Percentiles rank a stretch among this genome's conserved stretches.
Evolutionary conservation across 331 rosid genomes (phyloP).

Genomic region (Quercus lobata): DNA sequence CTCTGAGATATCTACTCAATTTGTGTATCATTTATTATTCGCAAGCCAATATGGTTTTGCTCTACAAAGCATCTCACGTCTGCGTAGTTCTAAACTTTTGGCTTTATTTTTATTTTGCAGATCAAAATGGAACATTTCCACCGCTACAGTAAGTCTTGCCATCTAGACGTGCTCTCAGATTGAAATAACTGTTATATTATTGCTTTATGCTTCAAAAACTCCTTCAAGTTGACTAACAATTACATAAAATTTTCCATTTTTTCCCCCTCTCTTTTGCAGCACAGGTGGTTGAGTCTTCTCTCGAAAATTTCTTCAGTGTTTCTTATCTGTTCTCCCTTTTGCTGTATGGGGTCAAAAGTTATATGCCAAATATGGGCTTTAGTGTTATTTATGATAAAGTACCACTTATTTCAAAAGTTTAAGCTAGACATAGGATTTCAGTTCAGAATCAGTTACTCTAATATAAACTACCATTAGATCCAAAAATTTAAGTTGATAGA

Average conservation of each 20-base stretch:
- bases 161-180: background rate
- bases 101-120: too few relatives aligned
- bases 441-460: too few relatives aligned
- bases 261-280: constrained; percentile 53
- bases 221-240: constrained; percentile 16
- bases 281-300: constrained; percentile 54
- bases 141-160: too few relatives aligned
- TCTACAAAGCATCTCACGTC: background rate
- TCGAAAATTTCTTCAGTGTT: constrained; percentile 5
- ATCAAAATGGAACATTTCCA: too few relatives aligned
- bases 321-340: constrained; percentile 11
- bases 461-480: too few relatives aligned
- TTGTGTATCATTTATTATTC: constrained; percentile 6
- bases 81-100: too few relatives aligned
- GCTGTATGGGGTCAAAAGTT: background rate
- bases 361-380: constrained; percentile 16
- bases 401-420: too few relatives aligned
- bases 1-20: constrained; percentile 3
- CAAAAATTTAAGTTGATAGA: too few relatives aligned
- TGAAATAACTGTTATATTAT: background rate
- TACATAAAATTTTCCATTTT: background rate
- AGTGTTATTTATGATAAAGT: background rate
- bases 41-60: background rate
- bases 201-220: constrained; percentile 1
- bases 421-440: too few relatives aligned